Conservation (phyloP, 2,329 filamentous ascomycete genomes). For the Penicillium thymicola region DNA sequence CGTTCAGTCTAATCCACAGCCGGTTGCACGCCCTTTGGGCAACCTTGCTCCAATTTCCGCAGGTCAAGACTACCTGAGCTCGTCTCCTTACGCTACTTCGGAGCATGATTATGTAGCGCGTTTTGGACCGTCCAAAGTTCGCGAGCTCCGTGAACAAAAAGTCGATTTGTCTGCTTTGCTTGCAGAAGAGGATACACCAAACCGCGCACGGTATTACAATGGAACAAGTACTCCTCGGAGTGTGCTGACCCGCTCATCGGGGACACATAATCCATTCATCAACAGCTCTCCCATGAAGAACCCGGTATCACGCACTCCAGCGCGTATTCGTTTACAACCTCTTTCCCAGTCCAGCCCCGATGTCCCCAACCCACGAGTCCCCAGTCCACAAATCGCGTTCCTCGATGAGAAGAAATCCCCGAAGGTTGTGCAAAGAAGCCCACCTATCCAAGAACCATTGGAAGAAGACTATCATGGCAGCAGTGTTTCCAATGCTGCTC, state of each 20-base stretch:
- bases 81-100: conserved; percentile 32
- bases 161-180: conserved; percentile 36
- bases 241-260: conserved; percentile 16
- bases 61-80: conserved; percentile 20
- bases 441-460: background rate
- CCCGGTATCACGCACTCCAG: conserved; percentile 16
- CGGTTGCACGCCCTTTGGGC: conserved; percentile 35
- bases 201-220: conserved; percentile 37
- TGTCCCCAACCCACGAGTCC: background rate
- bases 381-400: background rate
- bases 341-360: conserved; percentile 27
- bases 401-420: background rate
- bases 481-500: conserved; percentile 12
- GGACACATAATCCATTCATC: conserved; percentile 12
- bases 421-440: background rate
- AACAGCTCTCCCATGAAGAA: conserved; percentile 14
- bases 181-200: conserved; percentile 34
- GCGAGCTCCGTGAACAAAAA: conserved; percentile 33
- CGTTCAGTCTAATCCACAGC: conserved; percentile 19
- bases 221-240: conserved; percentile 33
- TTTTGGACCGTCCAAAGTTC: conserved; percentile 33
- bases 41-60: conserved; percentile 23
- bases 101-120: conserved; percentile 27
- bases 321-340: conserved; percentile 23
- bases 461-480: conserved; percentile 9